A percentile compares a stretch with the other conserved stretches of the same genome.
These are phyloP conservation scores for Suillus plorans DNA, from an alignment of 768 basidiomycete species.

Conservation along the genomic window DNA sequence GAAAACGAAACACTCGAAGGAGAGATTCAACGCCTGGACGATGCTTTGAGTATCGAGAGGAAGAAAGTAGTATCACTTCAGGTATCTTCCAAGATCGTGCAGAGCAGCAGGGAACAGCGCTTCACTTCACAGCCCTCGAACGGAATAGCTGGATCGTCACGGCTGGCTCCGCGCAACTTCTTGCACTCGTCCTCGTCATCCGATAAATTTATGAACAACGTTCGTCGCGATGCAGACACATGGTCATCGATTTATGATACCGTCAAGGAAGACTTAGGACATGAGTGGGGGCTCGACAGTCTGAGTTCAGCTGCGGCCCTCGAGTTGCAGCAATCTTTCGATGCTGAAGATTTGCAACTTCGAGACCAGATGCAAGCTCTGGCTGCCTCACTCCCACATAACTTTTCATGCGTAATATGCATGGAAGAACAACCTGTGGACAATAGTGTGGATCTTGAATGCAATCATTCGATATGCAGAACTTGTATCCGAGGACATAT, in stretches of 20 bases:
- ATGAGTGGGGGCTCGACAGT: conserved; percentile 7
- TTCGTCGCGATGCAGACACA: conserved; percentile 12
- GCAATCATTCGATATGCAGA: conserved; percentile 55
- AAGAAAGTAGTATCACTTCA: background rate
- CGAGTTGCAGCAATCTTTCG: conserved; percentile 36
- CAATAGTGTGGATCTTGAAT: conserved; percentile 43
- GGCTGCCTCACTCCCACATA: conserved; percentile 23
- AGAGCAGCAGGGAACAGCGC: background rate
- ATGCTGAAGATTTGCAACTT: conserved; percentile 41
- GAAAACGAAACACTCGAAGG: conserved; percentile 29
- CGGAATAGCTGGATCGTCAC: conserved; percentile 20
- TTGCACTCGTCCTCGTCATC: conserved; percentile 23
- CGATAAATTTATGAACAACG: conserved; percentile 1
- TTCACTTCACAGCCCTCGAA: conserved; percentile 15
- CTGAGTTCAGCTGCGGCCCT: conserved; percentile 23
- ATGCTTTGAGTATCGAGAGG: conserved; percentile 15
- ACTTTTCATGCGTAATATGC: conserved; percentile 59
- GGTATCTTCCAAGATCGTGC: background rate
- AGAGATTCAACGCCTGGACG: conserved; percentile 21
- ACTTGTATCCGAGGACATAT: conserved; percentile 47
- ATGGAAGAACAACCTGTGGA: conserved; percentile 48
- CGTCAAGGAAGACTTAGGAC: background rate
- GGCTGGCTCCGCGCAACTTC: background rate
- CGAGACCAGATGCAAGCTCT: conserved; percentile 35
- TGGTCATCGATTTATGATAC: background rate